Evolutionary conservation across 2,329 filamentous ascomycete species (phyloP), one percentile per base, ranked within the genome.

Genomic region (Ilyonectria sp.): DNA sequence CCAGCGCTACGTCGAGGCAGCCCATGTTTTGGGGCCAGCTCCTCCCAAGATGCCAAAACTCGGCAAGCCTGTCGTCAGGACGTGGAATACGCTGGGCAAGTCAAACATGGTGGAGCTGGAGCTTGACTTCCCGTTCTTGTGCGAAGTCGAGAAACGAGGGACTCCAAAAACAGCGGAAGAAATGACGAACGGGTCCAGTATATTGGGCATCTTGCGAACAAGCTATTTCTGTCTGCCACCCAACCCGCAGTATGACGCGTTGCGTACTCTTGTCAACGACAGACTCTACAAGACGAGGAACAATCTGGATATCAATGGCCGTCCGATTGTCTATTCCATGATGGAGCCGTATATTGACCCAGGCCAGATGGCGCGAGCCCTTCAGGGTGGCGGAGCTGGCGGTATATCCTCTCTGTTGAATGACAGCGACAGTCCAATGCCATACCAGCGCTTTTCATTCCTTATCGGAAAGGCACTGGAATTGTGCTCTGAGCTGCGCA

Each of bases 1-100:
- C 9, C 65, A 72, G 15, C 43, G 47, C 1, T 72, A 72, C 43
- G 31, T 67, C 13, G 23, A 57, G n/a, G 70, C 70, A 1, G 17
- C 47, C 1, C 65, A 72, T 29, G 44, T 72, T 13, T 53, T 57
- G 11, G 70, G 70, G 1, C 56, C 70, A 6, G 26, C 29, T 11
- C 15, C 21, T 1, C 44, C 11, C 0, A 10, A n/a, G 5, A 7
- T 58, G 6, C 62, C 65, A 8, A 4, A 26, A 13, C 19, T 31
- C 1, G 17, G 3, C 8, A 43, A 31, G 11, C n/a, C n/a, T 6
- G 10, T 1, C 2, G n/a, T 19, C 15, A 26, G 19, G 46, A 43
- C 46, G 13, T 53, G 8, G n/a, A 6, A 1, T 1, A 19, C 6
- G 4, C 31, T 29, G 6, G 31, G 15, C 26, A 11, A 40, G 4